Evolutionary conservation across 2,329 filamentous ascomycete species (phyloP).

Genomic region (Alternaria ethzedia): DNA sequence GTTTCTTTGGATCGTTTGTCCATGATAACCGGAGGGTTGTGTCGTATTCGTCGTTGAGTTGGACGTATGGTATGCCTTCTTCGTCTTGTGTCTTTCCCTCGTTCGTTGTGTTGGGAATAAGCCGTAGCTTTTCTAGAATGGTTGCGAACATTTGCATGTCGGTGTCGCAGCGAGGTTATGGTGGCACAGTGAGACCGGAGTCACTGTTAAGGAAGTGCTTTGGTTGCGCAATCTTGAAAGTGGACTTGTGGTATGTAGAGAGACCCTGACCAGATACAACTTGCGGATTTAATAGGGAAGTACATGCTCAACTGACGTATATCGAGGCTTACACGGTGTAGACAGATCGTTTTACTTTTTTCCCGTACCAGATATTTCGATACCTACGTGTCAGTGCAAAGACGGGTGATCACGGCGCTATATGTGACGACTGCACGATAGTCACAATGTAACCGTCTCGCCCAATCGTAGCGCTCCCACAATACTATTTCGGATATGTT

Average conservation of each 20-base stretch:
- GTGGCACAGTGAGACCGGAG: background rate
- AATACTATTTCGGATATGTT: background rate
- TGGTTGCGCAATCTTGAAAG: background rate
- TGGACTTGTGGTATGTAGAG: background rate
- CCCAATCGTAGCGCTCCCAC: background rate
- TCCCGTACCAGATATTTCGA: background rate
- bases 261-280: background rate
- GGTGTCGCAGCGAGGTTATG: background rate
- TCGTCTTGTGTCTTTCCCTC: background rate
- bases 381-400: background rate
- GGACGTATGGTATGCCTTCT: slow-evolving; percentile 8
- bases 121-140: background rate
- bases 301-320: background rate
- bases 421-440: background rate
- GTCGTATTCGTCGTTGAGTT: slow-evolving; percentile 6
- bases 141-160: background rate
- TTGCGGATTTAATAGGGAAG: background rate
- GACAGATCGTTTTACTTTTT: background rate
- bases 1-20: slow-evolving; percentile 11
- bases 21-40: background rate
- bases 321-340: background rate
- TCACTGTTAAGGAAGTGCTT: background rate
- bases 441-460: background rate
- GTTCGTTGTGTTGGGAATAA: background rate
- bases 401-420: background rate